Percentiles rank a stretch among this genome's conserved stretches.
Conservation (phyloP, 2,329 filamentous ascomycete species). For the Pseudogymnoascus sp. region DNA sequence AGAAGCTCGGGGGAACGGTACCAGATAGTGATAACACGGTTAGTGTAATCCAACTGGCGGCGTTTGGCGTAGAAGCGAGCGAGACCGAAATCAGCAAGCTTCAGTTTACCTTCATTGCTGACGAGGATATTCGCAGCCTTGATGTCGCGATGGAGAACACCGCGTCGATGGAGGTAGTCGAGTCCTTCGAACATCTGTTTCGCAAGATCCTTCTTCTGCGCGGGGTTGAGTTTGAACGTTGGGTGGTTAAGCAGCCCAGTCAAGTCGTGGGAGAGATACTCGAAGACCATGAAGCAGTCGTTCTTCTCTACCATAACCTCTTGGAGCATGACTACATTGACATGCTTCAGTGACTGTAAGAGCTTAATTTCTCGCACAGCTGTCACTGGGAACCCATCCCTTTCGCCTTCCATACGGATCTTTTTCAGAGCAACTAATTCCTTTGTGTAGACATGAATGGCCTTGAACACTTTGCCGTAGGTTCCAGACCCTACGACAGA, state of each 20-base stretch:
- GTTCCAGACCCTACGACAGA: conserved; percentile 94
- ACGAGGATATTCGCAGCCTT: conserved; percentile 97
- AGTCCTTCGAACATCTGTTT: conserved; percentile 90
- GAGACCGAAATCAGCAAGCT: conserved; percentile 91
- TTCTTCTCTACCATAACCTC: conserved; percentile 98
- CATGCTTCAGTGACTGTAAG: conserved; percentile 74
- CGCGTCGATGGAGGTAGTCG: conserved; percentile 83
- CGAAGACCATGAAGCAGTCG: conserved; percentile 99
- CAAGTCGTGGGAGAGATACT: conserved; percentile 92
- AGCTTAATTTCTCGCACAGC: conserved; percentile 87
- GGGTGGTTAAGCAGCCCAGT: conserved; percentile 94
- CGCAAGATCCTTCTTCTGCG: conserved; percentile 88
- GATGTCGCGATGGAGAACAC: conserved; percentile 95
- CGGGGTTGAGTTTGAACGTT: conserved; percentile 71
- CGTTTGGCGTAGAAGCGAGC: conserved; percentile 94
- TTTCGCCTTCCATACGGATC: conserved; percentile 88
- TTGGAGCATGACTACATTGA: conserved; percentile 72
- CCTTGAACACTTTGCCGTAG: conserved; percentile 93
- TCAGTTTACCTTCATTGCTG: conserved; percentile 78
- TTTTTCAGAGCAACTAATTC: conserved; percentile 78
- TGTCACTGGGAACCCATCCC: conserved; percentile 84
- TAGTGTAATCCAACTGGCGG: conserved; percentile 89
- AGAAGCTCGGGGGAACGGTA: conserved; percentile 87
- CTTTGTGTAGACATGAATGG: conserved; percentile 84
- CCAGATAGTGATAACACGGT: conserved; percentile 98